Base-by-base conservation (phyloP, 352 stramenopile species). In the Phytophthora constricta region DNA sequence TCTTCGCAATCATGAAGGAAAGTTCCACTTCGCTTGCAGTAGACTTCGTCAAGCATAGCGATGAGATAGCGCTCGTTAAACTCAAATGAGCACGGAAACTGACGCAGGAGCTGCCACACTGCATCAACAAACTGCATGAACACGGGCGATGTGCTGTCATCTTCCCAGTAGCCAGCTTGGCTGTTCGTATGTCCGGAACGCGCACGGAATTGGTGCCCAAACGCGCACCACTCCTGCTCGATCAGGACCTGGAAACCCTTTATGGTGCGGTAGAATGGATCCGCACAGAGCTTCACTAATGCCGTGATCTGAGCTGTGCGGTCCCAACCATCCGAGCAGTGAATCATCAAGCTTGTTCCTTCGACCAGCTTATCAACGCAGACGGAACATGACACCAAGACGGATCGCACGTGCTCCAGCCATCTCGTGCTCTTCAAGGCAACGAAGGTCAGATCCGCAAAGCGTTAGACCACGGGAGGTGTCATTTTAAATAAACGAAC, bases 41-140 rank as follows among this genome's bases (percentile, higher is more conserved):
- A 99, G 8, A 98, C 84, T 76, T 99, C 95, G 60, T 99, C 97
- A 1, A 98, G 85, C 1, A 99, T 58, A 31, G 95, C 86, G 20
- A 99, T 87, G 37, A 99, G 74, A 59, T 86, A 96, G 11, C 77
- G 76, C 60, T 97, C 89, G 68, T 96, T 99, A 75, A 99, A 99
- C 79, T 99, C 97, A 57, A 99, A 99, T 33, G 88, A 97, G 49
- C 95, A 95, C 11, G 98, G 97, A 52, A 97, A 99, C 54, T 99
- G 97, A 43, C 94, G 89, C 41, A 98, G 88, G 17, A 99, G 76
- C 82, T 99, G 97, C 84, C 94, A 99, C 16, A 99, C 92, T 33
- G 95, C 98, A 79, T 99, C 98, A 10, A 99, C 74, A 67, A 99
- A 99, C 78, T 99, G 97, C 54, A 99, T 79, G 74, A 99, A 99